Evolutionary conservation across 2,329 filamentous ascomycete genomes (phyloP).

Genomic region (Penicillium janthinellum): DNA sequence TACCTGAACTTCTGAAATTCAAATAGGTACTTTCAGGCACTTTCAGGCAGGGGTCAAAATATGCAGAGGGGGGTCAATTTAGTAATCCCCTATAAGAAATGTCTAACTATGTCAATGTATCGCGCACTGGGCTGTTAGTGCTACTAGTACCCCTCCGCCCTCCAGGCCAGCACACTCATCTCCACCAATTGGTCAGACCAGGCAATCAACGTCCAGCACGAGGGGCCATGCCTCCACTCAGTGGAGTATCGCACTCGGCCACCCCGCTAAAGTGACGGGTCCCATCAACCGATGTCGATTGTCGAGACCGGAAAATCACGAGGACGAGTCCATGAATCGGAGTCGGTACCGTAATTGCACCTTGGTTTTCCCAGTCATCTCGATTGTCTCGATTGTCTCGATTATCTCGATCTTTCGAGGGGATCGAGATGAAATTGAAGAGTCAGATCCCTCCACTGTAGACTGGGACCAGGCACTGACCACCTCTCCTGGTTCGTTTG

Average conservation of each 20-base stretch:
- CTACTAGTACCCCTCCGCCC: neutral
- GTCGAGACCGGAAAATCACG: conserved; percentile 9
- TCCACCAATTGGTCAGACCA: neutral
- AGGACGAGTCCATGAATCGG: neutral
- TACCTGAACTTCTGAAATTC: too few species aligned
- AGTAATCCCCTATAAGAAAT: too few species aligned
- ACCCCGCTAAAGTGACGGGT: neutral
- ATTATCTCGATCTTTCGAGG: neutral
- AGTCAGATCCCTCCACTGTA: neutral
- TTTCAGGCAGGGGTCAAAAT: too few species aligned
- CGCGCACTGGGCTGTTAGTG: neutral
- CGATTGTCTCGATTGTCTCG: too few species aligned
- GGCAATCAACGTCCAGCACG: conserved; percentile 15
- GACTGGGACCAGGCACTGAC: conserved; percentile 5
- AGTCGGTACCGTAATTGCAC: neutral
- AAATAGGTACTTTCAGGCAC: too few species aligned
- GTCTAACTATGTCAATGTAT: neutral
- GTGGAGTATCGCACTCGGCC: neutral
- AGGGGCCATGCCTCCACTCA: neutral
- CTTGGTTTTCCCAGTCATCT: neutral
- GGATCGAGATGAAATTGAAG: neutral
- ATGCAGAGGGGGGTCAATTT: too few species aligned
- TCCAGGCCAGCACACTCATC: neutral
- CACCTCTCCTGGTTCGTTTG: neutral
- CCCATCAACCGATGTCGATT: conserved; percentile 17